These are phyloP conservation scores for Babesia caballi DNA, from an alignment of 169 alveolate genomes.

Conservation along the genomic window DNA sequence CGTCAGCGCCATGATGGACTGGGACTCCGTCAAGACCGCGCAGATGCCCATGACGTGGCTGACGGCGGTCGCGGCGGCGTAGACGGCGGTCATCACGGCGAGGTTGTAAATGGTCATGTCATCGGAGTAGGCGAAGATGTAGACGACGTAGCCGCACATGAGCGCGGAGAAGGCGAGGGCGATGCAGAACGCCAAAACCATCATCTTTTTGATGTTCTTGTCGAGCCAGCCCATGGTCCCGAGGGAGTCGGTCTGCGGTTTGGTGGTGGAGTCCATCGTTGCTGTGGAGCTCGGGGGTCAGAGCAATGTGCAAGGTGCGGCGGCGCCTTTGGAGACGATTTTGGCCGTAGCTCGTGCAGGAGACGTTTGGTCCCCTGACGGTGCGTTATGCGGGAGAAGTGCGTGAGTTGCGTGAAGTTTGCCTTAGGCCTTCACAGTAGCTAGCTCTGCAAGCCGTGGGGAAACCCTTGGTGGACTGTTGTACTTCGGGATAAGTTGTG, in stretches of 20 bases:
- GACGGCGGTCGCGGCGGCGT: not conserved
- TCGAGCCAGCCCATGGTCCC: constrained; percentile 29
- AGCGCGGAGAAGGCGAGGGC: not conserved
- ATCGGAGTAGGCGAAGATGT: not conserved
- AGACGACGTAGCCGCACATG: not conserved
- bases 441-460: no score
- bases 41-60: constrained; percentile 1
- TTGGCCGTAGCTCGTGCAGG: no score
- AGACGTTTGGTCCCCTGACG: no score
- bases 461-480: no score
- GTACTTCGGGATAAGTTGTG: no score
- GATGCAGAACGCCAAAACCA: not conserved
- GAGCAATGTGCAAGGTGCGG: no score
- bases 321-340: no score
- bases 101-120: not conserved
- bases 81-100: not conserved
- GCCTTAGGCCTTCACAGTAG: no score
- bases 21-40: not conserved
- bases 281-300: not conserved
- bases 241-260: not conserved
- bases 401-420: no score
- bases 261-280: not conserved
- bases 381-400: no score
- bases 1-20: not conserved
- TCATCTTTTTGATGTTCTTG: not conserved